Conservation (phyloP, 2,329 filamentous ascomycete species). For the Neonectria sp. region DNA sequence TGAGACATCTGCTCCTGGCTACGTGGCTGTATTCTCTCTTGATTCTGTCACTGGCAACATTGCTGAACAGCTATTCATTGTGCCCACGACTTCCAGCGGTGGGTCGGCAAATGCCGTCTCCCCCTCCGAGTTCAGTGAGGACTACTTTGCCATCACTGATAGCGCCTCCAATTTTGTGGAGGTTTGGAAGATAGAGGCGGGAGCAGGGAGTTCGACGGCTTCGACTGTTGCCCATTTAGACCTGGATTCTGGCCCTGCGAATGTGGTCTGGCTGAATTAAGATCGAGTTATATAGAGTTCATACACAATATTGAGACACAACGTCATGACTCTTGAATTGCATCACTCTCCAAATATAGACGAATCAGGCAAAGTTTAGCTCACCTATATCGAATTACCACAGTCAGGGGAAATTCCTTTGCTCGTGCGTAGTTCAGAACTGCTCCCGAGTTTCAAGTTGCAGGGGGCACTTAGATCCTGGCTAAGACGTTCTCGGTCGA, state of each 20-base stretch:
- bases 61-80: conserved; percentile 22
- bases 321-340: too few species aligned
- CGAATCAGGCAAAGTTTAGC: too few species aligned
- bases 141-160: conserved; percentile 34
- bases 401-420: too few species aligned
- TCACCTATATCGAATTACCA: too few species aligned
- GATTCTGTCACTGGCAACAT: conserved; percentile 6
- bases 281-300: not conserved
- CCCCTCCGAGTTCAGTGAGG: conserved; percentile 27
- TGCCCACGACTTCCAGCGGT: conserved; percentile 26
- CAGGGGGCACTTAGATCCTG: too few species aligned
- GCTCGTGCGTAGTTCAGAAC: too few species aligned
- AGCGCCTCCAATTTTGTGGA: conserved; percentile 25
- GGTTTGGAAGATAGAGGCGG: conserved; percentile 16
- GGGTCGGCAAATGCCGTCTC: conserved; percentile 32
- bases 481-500: too few species aligned
- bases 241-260: conserved; percentile 15
- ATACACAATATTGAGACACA: too few species aligned
- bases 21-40: conserved; percentile 15
- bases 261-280: conserved; percentile 19
- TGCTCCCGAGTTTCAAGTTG: too few species aligned
- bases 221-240: conserved; percentile 13
- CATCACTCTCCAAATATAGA: too few species aligned
- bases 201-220: not conserved
- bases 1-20: conserved; percentile 9